A percentile compares a stretch with the other conserved stretches of the same genome.
Conservation (phyloP, 2,329 filamentous ascomycete genomes). For the Venturia pyrina region DNA sequence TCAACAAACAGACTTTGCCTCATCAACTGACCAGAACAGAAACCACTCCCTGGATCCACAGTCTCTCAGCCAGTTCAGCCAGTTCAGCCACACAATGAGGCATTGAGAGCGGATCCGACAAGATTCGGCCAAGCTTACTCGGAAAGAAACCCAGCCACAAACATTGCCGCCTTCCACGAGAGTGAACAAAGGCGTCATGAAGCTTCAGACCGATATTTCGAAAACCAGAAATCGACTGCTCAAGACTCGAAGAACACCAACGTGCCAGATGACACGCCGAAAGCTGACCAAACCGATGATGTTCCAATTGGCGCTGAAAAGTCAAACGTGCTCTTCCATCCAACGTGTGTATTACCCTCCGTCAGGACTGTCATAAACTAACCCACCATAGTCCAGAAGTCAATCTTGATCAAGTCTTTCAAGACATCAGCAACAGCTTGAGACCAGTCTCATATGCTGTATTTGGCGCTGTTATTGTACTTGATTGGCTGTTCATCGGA, state of each 20-base stretch:
- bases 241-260: not conserved
- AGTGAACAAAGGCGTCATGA: not conserved
- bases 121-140: not conserved
- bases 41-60: not conserved
- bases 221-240: not conserved
- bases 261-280: not conserved
- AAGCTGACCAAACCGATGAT: not conserved
- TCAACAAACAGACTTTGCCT: not conserved
- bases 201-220: not conserved
- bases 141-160: not conserved
- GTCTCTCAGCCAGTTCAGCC: not conserved
- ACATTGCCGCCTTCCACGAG: not conserved
- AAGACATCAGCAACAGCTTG: not conserved
- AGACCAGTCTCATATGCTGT: not conserved
- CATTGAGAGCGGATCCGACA: not conserved
- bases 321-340: not conserved
- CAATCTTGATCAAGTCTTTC: slow-evolving; percentile 2
- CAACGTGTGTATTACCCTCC: not conserved
- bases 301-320: slow-evolving; percentile 2
- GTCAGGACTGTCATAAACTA: not conserved
- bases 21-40: not conserved
- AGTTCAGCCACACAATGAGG: not conserved
- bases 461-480: not conserved
- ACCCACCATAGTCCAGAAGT: not conserved
- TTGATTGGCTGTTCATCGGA: slow-evolving; percentile 1